Evolutionary conservation across 345 rosid species (phyloP).

Genomic region (Reutealis trisperma): DNA sequence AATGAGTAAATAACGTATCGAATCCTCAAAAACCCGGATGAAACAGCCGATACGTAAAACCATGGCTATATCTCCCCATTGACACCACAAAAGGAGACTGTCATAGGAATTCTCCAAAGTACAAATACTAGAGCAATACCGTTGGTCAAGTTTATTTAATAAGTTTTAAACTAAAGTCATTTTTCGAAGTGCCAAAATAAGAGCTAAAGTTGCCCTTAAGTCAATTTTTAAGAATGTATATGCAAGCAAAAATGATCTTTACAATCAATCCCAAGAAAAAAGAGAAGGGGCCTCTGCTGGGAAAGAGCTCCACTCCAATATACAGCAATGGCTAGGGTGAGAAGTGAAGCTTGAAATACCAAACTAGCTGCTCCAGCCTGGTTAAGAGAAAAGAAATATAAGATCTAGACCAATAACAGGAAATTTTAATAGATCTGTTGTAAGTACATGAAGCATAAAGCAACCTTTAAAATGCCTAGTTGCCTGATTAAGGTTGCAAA

Average conservation of each 20-base stretch:
- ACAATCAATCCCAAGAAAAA: constrained; percentile 83
- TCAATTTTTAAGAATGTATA: background rate
- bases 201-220: background rate
- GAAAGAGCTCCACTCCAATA: constrained; percentile 76
- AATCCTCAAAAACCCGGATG: too few relatives aligned
- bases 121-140: too few relatives aligned
- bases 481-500: constrained; percentile 72
- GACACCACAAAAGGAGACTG: background rate
- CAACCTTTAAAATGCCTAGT: constrained; percentile 76
- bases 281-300: constrained; percentile 61
- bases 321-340: constrained; percentile 67
- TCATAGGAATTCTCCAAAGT: background rate
- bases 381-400: constrained; percentile 12
- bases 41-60: too few relatives aligned
- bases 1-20: too few relatives aligned
- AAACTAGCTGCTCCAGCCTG: constrained; percentile 97
- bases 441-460: constrained; percentile 13
- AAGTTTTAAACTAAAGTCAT: background rate
- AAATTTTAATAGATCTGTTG: background rate
- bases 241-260: constrained; percentile 31
- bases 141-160: background rate
- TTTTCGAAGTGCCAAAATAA: too few relatives aligned
- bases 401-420: background rate
- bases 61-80: background rate
- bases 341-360: constrained; percentile 82